Evolutionary conservation across 495 filamentous ascomycete genomes (phyloP).

Genomic region (Xylaria palmicola): DNA sequence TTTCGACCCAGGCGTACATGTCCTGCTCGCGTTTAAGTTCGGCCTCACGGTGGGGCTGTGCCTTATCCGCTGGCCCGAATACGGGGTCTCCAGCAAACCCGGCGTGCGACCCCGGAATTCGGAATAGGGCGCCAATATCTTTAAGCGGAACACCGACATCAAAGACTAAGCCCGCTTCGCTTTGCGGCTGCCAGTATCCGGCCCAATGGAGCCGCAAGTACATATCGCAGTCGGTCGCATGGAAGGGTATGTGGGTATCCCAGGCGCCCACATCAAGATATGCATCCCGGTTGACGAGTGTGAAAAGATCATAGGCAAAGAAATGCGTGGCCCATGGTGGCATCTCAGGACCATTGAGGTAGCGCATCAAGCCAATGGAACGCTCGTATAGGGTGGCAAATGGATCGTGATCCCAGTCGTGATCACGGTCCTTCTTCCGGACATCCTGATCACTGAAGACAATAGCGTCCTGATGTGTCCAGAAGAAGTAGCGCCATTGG

Average conservation of each 20-base stretch:
- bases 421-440: constrained; percentile 39
- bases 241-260: constrained; percentile 62
- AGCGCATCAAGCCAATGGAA: constrained; percentile 32
- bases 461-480: constrained; percentile 59
- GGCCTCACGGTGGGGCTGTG: constrained; percentile 24
- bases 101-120: constrained; percentile 31
- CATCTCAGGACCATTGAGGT: constrained; percentile 29
- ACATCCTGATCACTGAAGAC: constrained; percentile 48
- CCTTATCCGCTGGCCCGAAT: constrained; percentile 7
- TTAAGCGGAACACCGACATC: constrained; percentile 49
- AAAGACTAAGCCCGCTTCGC: constrained; percentile 45
- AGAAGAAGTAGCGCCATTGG: constrained; percentile 57
- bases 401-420: constrained; percentile 39
- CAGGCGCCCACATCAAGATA: constrained; percentile 56
- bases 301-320: constrained; percentile 58
- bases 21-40: constrained; percentile 30
- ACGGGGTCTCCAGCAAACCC: constrained; percentile 31
- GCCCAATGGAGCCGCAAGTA: constrained; percentile 56
- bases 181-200: constrained; percentile 47
- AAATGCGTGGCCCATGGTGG: constrained; percentile 50
- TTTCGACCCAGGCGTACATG: constrained; percentile 30
- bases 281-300: constrained; percentile 53
- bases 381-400: constrained; percentile 48
- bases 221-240: constrained; percentile 57
- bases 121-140: constrained; percentile 48